phyloP scores from a whole-genome alignment of 257 asterid genomes.

The Buddleja alternifolia region DNA sequence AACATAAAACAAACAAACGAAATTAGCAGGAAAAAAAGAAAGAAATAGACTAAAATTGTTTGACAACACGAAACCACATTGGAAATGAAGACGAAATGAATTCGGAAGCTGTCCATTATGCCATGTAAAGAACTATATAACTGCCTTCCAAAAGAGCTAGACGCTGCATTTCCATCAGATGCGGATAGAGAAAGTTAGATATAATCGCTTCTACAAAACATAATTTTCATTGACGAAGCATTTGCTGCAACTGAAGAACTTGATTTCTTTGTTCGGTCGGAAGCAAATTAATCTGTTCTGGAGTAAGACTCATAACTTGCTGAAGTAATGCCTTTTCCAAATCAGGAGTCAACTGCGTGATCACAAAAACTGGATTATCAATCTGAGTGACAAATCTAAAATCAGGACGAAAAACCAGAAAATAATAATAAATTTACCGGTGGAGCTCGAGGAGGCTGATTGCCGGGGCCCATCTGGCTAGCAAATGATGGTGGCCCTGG shows the following conservation, averaged over 20 bases:
- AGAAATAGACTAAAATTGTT: background rate
- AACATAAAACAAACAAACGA: too few relatives aligned
- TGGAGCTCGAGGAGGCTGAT: conserved; percentile 62
- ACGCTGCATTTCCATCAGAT: conserved; percentile 7
- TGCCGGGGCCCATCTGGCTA: conserved; percentile 70
- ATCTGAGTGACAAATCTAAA: background rate
- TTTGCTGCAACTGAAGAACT: conserved; percentile 90
- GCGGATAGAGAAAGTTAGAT: background rate
- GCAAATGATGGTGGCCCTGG: conserved; percentile 60
- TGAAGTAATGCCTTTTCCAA: conserved; percentile 86
- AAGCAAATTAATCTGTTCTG: conserved; percentile 83
- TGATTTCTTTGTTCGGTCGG: conserved; percentile 91
- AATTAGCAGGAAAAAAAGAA: background rate
- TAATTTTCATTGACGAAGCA: conserved; percentile 65
- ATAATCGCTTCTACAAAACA: conserved; percentile 16
- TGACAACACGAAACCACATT: background rate
- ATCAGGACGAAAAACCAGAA: background rate
- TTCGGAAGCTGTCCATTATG: background rate
- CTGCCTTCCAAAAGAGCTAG: background rate
- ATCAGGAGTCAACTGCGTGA: conserved; percentile 79
- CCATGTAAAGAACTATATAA: conserved; percentile 12
- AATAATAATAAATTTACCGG: conserved; percentile 47
- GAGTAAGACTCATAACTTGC: conserved; percentile 93
- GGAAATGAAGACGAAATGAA: background rate
- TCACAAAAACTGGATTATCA: conserved; percentile 17